Evolutionary conservation across 768 basidiomycete genomes (phyloP), one percentile per base, ranked within the genome.

Genomic region (Pleurotus sapidus): DNA sequence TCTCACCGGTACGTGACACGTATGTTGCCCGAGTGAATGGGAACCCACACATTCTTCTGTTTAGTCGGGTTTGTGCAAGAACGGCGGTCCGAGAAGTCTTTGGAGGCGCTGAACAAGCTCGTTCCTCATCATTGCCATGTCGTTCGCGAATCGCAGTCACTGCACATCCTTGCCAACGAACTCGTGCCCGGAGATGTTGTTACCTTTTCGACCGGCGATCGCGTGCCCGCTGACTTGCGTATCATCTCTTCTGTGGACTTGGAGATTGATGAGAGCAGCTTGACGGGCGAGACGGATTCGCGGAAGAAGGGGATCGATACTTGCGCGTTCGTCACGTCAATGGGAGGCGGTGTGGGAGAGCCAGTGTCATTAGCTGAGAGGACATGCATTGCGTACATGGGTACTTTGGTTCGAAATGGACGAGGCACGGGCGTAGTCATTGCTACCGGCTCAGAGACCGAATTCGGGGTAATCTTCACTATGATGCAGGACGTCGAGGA

Each of bases 401-500:
- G 95, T 5, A 98, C 95, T 2, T 72, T 98, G 46, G 94, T 98
- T 4, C 79, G 94, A 59, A 95, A 88, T 67, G 95, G 94, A 5
- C 77, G 91, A 54, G 95, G 94, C 0, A 76, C 81, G 39, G 95
- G 96, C 4, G 77, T 98, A 46, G 93, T 96, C 4, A 90, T 98
- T 46, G 93, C 84, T 0, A 93, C 84, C 0, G 90, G 96, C 2
- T 79, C 83, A 11, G 84, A 89, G 60, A 96, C 93, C 1, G 95
- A 98, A 67, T 96, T 98, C 70, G 95, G 95, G 23, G 87, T 96
- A 56, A 93, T 98, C 59, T 98, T 98, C 68, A 86, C 89, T 12
- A 96, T 97, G 93, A 93, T 98, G 93, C 94, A 97, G 71, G 94
- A 97, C 67, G 94, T 94, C 60, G 93, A 95, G 61, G 95, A 98